These are phyloP conservation scores for Monascus purpureus DNA, from an alignment of 495 filamentous ascomycete species.

Conservation along the genomic window DNA sequence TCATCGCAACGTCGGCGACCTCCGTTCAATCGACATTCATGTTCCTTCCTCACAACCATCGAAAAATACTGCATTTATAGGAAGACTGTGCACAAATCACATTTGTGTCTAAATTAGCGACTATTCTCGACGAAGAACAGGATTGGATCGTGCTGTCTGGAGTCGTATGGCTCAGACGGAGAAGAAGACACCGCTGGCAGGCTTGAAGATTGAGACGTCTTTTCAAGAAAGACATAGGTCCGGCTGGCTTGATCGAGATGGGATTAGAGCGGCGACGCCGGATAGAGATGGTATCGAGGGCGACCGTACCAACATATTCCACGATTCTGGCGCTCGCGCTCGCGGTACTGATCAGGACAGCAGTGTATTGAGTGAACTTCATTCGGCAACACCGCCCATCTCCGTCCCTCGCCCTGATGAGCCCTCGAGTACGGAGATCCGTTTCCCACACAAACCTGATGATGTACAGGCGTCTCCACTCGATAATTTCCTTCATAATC, in stretches of 20 bases:
- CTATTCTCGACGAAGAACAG: no score
- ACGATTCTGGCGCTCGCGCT: constrained; percentile 25
- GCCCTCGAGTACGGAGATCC: constrained; percentile 11
- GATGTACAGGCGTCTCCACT: constrained; percentile 26
- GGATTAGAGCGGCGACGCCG: constrained; percentile 12
- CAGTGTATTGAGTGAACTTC: constrained; percentile 30
- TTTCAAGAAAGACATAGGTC: constrained; percentile 15
- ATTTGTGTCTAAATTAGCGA: no score
- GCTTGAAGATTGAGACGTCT: constrained; percentile 30
- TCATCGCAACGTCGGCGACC: no score
- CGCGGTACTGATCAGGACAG: constrained; percentile 33
- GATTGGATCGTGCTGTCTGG: constrained; percentile 8
- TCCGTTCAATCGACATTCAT: not conserved
- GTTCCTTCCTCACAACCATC: not conserved
- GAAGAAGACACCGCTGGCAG: constrained; percentile 19
- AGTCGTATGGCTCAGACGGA: constrained; percentile 29
- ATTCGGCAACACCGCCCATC: constrained; percentile 33
- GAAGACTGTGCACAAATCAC: no score
- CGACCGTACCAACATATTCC: constrained; percentile 29
- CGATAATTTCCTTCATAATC: constrained; percentile 27
- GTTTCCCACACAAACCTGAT: constrained; percentile 29
- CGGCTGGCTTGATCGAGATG: constrained; percentile 14
- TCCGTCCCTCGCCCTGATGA: constrained; percentile 30
- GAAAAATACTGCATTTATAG: no score
- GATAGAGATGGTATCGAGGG: constrained; percentile 30